These are phyloP conservation scores for Xerocomus spinulosus DNA, from an alignment of 768 basidiomycete species.

Conservation along the genomic window DNA sequence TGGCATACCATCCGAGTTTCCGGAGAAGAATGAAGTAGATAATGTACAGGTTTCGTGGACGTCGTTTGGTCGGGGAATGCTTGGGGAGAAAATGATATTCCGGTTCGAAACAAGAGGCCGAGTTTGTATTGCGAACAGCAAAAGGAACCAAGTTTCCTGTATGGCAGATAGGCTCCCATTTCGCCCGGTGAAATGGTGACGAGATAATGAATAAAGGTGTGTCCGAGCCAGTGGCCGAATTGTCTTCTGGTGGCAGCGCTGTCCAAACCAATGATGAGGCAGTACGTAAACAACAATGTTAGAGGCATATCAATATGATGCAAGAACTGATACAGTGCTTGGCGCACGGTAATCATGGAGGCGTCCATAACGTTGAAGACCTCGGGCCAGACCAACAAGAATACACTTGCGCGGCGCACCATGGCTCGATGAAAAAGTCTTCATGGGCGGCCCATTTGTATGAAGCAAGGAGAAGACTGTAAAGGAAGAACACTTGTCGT, in stretches of 20 bases:
- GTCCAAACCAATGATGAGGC: slow-evolving; percentile 54
- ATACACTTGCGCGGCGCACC: slow-evolving; percentile 5
- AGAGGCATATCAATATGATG: neutral
- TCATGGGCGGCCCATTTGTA: neutral
- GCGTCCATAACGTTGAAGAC: slow-evolving; percentile 47
- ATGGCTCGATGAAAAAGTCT: neutral
- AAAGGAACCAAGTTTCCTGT: slow-evolving; percentile 58
- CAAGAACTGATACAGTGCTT: neutral
- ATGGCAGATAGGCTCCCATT: slow-evolving; percentile 43
- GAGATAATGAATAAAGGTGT: slow-evolving; percentile 51
- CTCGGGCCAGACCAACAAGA: slow-evolving; percentile 32
- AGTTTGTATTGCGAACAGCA: slow-evolving; percentile 62
- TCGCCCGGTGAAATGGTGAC: slow-evolving; percentile 49
- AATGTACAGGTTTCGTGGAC: too few relatives aligned
- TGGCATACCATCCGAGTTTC: neutral
- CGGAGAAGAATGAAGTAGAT: too few relatives aligned
- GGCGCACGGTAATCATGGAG: slow-evolving; percentile 50
- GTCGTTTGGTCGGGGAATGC: too few relatives aligned
- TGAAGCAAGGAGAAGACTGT: neutral
- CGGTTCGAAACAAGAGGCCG: slow-evolving; percentile 58
- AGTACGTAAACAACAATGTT: slow-evolving; percentile 51
- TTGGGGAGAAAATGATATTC: slow-evolving; percentile 47
- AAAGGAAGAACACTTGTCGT: too few relatives aligned
- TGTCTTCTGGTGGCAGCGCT: slow-evolving; percentile 54
- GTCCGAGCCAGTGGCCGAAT: slow-evolving; percentile 40